Conservation (phyloP, 2,329 filamentous ascomycete species). For the Fusarium coffeatum region DNA sequence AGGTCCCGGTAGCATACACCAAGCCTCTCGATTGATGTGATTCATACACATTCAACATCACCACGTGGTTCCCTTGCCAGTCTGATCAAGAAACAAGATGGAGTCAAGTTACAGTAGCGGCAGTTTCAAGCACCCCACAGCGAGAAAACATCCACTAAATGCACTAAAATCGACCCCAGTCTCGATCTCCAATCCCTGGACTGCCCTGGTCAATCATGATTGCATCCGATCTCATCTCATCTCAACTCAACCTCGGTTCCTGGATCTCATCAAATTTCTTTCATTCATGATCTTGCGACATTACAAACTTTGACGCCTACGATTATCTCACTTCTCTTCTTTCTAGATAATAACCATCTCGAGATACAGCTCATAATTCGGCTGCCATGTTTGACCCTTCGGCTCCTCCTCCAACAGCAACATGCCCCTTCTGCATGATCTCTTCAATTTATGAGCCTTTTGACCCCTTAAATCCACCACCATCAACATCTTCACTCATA, state of each 20-base stretch:
- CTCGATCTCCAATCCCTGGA: slow-evolving; percentile 25
- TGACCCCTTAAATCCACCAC: slow-evolving; percentile 57
- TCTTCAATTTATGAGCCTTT: slow-evolving; percentile 61
- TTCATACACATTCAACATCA: too few relatives aligned
- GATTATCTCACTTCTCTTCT: background rate
- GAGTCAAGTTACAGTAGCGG: slow-evolving; percentile 3
- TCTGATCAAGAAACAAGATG: slow-evolving; percentile 19
- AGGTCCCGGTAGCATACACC: too few relatives aligned
- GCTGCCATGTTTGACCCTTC: slow-evolving; percentile 53
- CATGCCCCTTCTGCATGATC: slow-evolving; percentile 74
- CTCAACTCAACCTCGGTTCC: slow-evolving; percentile 31
- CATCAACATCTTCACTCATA: slow-evolving; percentile 48
- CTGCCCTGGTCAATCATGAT: slow-evolving; percentile 26
- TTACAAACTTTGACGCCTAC: slow-evolving; percentile 5
- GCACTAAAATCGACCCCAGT: slow-evolving; percentile 23
- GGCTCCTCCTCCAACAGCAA: slow-evolving; percentile 47
- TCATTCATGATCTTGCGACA: slow-evolving; percentile 22
- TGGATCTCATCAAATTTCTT: slow-evolving; percentile 17
- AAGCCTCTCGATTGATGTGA: too few relatives aligned
- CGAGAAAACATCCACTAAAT: slow-evolving; percentile 23
- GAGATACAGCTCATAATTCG: background rate
- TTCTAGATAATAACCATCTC: background rate
- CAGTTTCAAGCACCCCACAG: slow-evolving; percentile 37
- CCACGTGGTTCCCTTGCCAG: background rate
- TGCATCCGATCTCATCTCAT: slow-evolving; percentile 7